Base-by-base conservation (phyloP, 164 flowering plant species). In the Saururus chinensis region DNA sequence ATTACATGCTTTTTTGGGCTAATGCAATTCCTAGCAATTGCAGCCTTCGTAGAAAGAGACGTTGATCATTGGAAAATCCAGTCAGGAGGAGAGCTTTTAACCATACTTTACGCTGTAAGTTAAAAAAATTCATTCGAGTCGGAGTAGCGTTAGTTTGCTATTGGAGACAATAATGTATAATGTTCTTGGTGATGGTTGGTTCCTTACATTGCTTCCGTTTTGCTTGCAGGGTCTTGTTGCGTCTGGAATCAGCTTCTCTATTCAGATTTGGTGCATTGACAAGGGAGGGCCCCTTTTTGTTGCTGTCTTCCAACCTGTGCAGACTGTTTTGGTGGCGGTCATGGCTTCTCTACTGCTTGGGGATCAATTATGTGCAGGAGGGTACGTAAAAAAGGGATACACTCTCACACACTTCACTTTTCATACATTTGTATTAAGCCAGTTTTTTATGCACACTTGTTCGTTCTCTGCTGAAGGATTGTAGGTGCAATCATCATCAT, bases 221-320 rank as follows among this genome's bases (percentile, higher is more conserved):
- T 23, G 0, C 51, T 57, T 57, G 17, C 63, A 88, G 96, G 96
- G 96, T 56, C 63, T 88, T 62, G 84, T 88, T 60, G 76, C 88
- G 9, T 86, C 96, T 48, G 96, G 88, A 7, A 61, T 88, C 5
- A 87, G 79, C 26, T 64, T 86, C 24, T 74, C 83, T 59, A 77
- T 88, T 22, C 92, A 88, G 68, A 84, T 85, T 66, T 88, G 96
- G 96, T 84, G 92, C 57, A 88, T 86, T 70, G 77, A 86, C 64
- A 81, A 76, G 73, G 83, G 89, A 21, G 92, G 92, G 0, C 89
- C 89, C 17, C 83, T 88, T 17, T 80, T 78, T 68, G 92, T 84
- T 48, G 92, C 89, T 19, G 80, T 82, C 45, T 86, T 84, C 68
- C 96, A 84, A 68, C 90, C 96, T 12, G 64, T 86, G 51, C 90